Evolutionary conservation across 169 alveolate species (phyloP).

Genomic region (Plasmodium inui): DNA sequence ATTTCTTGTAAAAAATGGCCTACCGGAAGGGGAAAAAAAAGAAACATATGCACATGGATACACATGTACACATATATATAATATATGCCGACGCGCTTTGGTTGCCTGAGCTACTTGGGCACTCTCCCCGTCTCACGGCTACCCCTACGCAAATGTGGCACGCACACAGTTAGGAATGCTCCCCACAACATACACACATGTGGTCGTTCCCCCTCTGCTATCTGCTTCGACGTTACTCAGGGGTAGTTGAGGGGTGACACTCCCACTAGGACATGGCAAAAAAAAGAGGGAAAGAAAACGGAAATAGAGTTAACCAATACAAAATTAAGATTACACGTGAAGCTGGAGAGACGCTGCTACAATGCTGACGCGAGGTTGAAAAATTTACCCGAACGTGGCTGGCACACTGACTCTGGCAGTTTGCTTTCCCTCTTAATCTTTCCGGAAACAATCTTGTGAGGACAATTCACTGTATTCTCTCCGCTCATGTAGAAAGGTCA

Average conservation of each 20-base stretch:
- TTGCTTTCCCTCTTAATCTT: not conserved
- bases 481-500: not conserved
- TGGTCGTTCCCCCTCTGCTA: no score
- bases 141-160: not conserved
- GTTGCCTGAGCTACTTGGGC: not conserved
- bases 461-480: conserved; percentile 5
- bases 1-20: conserved; percentile 41
- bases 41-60: not conserved
- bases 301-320: not conserved
- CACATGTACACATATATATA: not conserved
- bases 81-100: not conserved
- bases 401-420: not conserved
- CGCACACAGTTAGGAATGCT: not conserved
- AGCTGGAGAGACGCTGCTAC: not conserved
- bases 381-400: not conserved
- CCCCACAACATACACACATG: no score
- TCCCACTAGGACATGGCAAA: not conserved
- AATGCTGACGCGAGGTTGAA: not conserved
- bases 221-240: no score
- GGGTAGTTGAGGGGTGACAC: not conserved
- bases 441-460: not conserved
- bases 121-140: not conserved
- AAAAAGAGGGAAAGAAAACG: not conserved
- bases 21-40: not conserved
- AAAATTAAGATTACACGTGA: not conserved